Base-by-base conservation (phyloP, 768 basidiomycete species). In the Agrocybe chaxingu region DNA sequence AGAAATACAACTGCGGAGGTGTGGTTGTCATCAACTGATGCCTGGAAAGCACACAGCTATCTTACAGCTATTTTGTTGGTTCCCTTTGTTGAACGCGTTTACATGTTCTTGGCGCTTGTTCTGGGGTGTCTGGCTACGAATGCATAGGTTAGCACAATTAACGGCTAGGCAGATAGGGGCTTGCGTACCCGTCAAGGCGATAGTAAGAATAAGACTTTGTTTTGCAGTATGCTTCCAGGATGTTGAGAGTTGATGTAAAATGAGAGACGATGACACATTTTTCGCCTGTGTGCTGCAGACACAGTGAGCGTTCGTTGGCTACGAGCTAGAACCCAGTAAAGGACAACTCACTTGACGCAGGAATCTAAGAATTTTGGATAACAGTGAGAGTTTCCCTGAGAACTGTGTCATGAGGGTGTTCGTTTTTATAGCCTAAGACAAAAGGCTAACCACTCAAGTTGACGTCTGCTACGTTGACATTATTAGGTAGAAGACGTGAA, bases 221-320 rank as follows among this genome's bases (percentile, higher is more conserved):
- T 65, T 84, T 81, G 70, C 94, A 96, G 57, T 85, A 89, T 3
- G 81, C 82, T 70, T 98, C 92, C 30, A 99, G 73, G 49, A 99
- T 82, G 61, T 98, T 90, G 47, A 99, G 81, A 1, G 95, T 97
- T 4, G 89, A 87, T 0, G 95, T 98, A 61, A 89, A 99, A 64
- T 98, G 95, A n/a, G 94, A 98, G 32, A 96, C 91, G 37, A 99
- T 70, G 32, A 98, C 88, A 59, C 92, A 89, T 79, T 99, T 99
- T 70, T 99, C 96, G 36, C 89, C 84, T 0, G 91, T 93, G 33
- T 74, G 71, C 85, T 91, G 48, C n/a, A 24, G 42, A 5, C 16
- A 10, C 50, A 49, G 30, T 29, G 5, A 24, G 24, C 24, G 3
- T 24, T 24, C 30, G 3, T 52, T 9, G 42, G 31, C 5, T 29